Base-by-base conservation (phyloP, 2,329 filamentous ascomycete genomes). In the Aspergillus sp. region DNA sequence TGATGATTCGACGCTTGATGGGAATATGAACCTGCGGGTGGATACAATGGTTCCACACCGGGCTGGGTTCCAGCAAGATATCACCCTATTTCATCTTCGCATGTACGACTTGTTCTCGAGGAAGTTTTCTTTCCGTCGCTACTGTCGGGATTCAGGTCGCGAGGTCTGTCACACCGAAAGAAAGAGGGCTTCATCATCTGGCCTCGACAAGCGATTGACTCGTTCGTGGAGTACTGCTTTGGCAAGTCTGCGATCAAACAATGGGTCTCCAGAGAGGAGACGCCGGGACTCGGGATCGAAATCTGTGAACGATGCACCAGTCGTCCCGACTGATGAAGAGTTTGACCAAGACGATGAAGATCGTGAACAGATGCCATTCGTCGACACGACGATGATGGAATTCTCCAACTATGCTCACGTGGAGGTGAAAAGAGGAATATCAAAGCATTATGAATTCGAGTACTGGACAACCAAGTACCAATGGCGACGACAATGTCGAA, bases 391-490 rank as follows among this genome's bases (percentile, higher is more conserved):
- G 65, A 88, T 90, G 69, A 79, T 98, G 30, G 91, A 97, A 65
- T 98, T 96, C 66, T 94, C 89, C 56, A 98, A 97, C 72, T 98
- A 98, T 65, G 91, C 91, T 2, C 89, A 93, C 59, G 83, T 97
- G 37, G 87, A 95, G 55, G 73, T 98, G 44, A 83, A 80, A 56
- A 82, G 88, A 38, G 83, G 81, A 56, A 74, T 77, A 41, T 77
- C 77, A 53, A 91, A 90, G 70, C 80, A 82, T 52, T 97, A 96
- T 66, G 87, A 90, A 47, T 96, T 95, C 60, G 86, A 91, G 63
- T 95, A 95, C 76, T 97, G 93, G 93, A 89, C 88, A 22, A 80
- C 85, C 58, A 79, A 76, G 47, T 97, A 97, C 68, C 74, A 81
- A 45, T 97, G 93, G 93, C 87, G 83, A 66, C 82, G 89, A 33